phyloP scores from a whole-genome alignment of 179 eudicot genomes.

The Beta corolliflora region DNA sequence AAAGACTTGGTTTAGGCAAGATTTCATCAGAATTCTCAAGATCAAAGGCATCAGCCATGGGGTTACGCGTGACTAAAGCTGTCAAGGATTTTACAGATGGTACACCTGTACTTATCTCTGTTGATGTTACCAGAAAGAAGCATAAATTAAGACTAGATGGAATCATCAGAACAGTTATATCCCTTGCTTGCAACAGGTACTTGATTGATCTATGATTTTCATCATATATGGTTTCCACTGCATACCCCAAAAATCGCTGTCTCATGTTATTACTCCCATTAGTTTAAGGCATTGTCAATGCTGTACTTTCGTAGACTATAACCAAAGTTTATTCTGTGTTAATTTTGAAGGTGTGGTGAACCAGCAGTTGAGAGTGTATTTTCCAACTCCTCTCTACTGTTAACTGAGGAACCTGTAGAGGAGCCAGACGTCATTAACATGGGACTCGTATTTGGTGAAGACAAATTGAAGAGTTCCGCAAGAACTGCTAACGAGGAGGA shows the following conservation, averaged over 20 bases:
- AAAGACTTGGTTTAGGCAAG: slow-evolving; percentile 72
- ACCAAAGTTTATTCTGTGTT: neutral
- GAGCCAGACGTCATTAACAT: slow-evolving; percentile 65
- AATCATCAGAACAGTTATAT: slow-evolving; percentile 72
- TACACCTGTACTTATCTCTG: slow-evolving; percentile 76
- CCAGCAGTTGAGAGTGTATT: slow-evolving; percentile 67
- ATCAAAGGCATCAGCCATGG: slow-evolving; percentile 73
- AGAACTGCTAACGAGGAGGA: slow-evolving; percentile 34
- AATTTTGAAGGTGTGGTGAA: slow-evolving; percentile 66
- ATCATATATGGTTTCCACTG: neutral
- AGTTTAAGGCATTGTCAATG: neutral
- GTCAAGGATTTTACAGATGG: slow-evolving; percentile 76
- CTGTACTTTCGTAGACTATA: no score
- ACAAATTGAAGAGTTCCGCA: slow-evolving; percentile 26
- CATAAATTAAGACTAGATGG: slow-evolving; percentile 82
- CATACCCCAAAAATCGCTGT: neutral
- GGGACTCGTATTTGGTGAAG: slow-evolving; percentile 63
- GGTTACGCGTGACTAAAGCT: slow-evolving; percentile 70
- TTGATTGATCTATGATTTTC: slow-evolving; percentile 12
- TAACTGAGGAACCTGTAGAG: slow-evolving; percentile 73
- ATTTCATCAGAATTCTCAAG: slow-evolving; percentile 65
- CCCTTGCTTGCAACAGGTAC: slow-evolving; percentile 82
- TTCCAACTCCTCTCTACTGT: slow-evolving; percentile 68
- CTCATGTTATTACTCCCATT: neutral
- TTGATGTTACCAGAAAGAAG: slow-evolving; percentile 76